Base-by-base conservation (phyloP, 2,329 filamentous ascomycete species). In the Aspergillus jensenii region DNA sequence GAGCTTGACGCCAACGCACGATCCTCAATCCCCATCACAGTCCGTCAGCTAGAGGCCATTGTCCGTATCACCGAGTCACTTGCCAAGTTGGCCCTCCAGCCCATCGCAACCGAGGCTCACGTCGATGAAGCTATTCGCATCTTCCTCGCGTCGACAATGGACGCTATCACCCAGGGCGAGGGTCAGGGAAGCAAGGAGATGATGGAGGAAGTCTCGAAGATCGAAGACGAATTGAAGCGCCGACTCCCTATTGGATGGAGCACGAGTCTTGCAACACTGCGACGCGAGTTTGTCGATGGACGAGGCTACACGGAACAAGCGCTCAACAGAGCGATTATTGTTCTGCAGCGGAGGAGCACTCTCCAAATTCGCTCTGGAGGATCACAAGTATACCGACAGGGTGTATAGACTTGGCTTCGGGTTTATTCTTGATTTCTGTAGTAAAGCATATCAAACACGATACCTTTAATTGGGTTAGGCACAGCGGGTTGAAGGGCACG, bases 61-160 rank as follows among this genome's bases (percentile, higher is more conserved):
- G 90, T 98, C 62, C 93, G 95, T 72, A 98, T 99, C 70, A 96
- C 93, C 3, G 95, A 99, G 74, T 92, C 95, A 0, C 85, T 99
- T 2, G 95, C 95, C 56, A 99, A 99, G 75, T 81, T 99, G 44
- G 87, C 89, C 0, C 84, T 99, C 8, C 91, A 90, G 0, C 88
- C 93, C 3, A 83, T 97, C 43, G 95, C 93, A 2, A 93, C 90
- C 0, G 93, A 97, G 74, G 82, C 86, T 47, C 95, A 99, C 70
- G 95, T 99, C 52, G 93, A 99, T 70, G 95, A 99, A 78, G 95
- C 95, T 2, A 99, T 99, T 68, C 89, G 95, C 0, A 84, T 99
- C 15, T 99, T 99, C 87, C 81, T 99, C 31, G 95, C 93, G 64
- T 93, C 89, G 3, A 99, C 95, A 57, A 98, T 99, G 95, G 93